Percentiles rank a stretch among this genome's conserved stretches.
phyloP scores from a whole-genome alignment of 2,329 filamentous ascomycete species.

The Metarhizium humberi region DNA sequence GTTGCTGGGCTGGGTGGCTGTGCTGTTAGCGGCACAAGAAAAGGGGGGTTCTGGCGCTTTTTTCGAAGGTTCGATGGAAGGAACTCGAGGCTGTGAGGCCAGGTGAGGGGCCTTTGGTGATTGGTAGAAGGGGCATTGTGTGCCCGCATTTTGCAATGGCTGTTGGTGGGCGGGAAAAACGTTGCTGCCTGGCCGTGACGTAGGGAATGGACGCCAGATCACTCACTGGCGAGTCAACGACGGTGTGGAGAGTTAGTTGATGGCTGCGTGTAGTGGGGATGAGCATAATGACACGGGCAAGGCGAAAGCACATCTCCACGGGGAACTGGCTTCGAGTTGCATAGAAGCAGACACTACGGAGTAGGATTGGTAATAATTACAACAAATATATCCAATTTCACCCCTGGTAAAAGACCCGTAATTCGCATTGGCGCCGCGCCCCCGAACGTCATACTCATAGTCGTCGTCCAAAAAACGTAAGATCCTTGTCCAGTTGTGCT shows the following conservation, averaged over 20 bases:
- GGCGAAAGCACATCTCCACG: too few species aligned
- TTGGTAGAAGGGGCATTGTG: neutral
- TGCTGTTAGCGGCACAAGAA: neutral
- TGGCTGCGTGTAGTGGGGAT: too few species aligned
- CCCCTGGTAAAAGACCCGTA: too few species aligned
- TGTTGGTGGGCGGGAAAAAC: neutral
- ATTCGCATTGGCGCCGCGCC: neutral
- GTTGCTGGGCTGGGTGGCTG: neutral
- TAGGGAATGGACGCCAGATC: too few species aligned
- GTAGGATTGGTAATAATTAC: neutral
- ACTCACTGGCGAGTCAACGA: too few species aligned
- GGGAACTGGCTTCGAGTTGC: too few species aligned
- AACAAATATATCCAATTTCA: neutral
- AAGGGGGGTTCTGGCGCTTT: neutral
- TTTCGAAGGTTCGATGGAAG: neutral
- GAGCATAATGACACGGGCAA: too few species aligned
- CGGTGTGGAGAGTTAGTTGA: too few species aligned
- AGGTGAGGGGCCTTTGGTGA: neutral
- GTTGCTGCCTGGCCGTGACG: too few species aligned
- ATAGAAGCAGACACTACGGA: too few species aligned
- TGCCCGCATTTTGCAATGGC: neutral
- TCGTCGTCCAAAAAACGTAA: conserved; percentile 33
- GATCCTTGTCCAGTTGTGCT: conserved; percentile 34
- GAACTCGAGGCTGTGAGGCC: neutral
- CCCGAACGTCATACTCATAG: neutral